Evolutionary conservation across 768 basidiomycete species (phyloP).

Genomic region (Hericium rajendrae): DNA sequence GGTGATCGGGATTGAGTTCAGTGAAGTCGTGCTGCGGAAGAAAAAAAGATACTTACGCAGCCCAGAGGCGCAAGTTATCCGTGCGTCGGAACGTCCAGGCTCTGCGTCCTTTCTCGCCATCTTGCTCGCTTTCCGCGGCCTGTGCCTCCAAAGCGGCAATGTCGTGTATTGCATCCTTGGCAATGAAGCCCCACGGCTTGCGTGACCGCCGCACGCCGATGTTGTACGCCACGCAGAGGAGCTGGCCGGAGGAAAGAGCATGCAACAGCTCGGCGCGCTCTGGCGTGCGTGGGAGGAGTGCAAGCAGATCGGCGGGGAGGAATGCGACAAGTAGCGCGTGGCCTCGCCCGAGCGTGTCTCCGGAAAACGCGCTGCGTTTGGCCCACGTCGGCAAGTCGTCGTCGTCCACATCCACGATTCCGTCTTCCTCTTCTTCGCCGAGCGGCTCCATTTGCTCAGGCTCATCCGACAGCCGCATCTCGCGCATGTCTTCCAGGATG

Average conservation of each 20-base stretch:
- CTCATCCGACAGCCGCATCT: constrained; percentile 40
- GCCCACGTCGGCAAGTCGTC: constrained; percentile 77
- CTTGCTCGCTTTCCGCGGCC: constrained; percentile 21
- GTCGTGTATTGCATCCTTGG: constrained; percentile 68
- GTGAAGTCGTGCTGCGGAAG: neutral
- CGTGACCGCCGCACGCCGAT: constrained; percentile 68
- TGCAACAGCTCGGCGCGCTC: constrained; percentile 35
- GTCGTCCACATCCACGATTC: constrained; percentile 28
- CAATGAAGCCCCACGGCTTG: constrained; percentile 86
- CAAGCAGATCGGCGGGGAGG: constrained; percentile 46
- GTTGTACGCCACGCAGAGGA: constrained; percentile 78
- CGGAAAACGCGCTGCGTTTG: constrained; percentile 40
- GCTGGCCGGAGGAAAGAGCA: constrained; percentile 63
- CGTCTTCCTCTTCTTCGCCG: constrained; percentile 29
- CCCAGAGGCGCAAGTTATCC: constrained; percentile 81
- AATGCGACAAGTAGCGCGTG: constrained; percentile 51
- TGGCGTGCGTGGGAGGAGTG: constrained; percentile 24
- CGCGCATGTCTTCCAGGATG: constrained; percentile 43
- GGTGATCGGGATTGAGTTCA: neutral
- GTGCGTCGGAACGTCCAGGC: constrained; percentile 82
- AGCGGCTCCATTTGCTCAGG: constrained; percentile 45
- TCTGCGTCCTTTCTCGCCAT: constrained; percentile 35
- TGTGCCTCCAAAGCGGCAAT: constrained; percentile 56
- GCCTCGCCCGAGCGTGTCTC: constrained; percentile 51
- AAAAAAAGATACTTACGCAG: constrained; percentile 46